phyloP scores from a whole-genome alignment of 495 filamentous ascomycete genomes.

The Neurospora intermedia region DNA sequence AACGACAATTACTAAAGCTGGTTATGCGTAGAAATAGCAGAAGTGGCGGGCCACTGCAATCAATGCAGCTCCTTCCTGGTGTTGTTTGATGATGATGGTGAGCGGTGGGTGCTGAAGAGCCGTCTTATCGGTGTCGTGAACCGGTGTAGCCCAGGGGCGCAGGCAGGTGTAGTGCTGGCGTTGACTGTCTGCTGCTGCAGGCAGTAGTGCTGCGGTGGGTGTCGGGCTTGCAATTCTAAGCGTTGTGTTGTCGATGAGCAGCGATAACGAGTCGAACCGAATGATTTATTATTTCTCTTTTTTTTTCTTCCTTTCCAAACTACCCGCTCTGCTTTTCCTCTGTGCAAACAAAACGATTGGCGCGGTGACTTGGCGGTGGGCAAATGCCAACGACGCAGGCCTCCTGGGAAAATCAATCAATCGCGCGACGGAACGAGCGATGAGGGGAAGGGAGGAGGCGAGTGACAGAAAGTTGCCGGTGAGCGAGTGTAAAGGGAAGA shows the following conservation, averaged over 20 bases:
- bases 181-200: not conserved
- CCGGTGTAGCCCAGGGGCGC: slow-evolving; percentile 12
- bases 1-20: not conserved
- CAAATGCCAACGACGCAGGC: not conserved
- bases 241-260: not conserved
- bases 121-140: slow-evolving; percentile 5
- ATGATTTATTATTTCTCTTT: not conserved
- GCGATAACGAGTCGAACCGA: not conserved
- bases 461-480: slow-evolving; percentile 9
- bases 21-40: not conserved
- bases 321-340: not conserved
- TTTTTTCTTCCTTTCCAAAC: not conserved
- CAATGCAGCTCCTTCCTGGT: slow-evolving; percentile 1
- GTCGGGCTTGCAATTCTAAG: not conserved
- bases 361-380: not conserved
- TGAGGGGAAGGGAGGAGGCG: slow-evolving; percentile 13
- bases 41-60: slow-evolving; percentile 20
- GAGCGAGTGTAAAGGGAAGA: slow-evolving; percentile 13
- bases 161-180: slow-evolving; percentile 19
- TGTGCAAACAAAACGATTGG: not conserved
- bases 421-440: slow-evolving; percentile 16
- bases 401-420: not conserved
- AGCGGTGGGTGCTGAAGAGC: slow-evolving; percentile 14
- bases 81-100: not conserved
- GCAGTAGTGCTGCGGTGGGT: not conserved